Evolutionary conservation across 768 basidiomycete species (phyloP), one percentile per base, ranked within the genome.

Genomic region (Sporobolomyces pararoseus): DNA sequence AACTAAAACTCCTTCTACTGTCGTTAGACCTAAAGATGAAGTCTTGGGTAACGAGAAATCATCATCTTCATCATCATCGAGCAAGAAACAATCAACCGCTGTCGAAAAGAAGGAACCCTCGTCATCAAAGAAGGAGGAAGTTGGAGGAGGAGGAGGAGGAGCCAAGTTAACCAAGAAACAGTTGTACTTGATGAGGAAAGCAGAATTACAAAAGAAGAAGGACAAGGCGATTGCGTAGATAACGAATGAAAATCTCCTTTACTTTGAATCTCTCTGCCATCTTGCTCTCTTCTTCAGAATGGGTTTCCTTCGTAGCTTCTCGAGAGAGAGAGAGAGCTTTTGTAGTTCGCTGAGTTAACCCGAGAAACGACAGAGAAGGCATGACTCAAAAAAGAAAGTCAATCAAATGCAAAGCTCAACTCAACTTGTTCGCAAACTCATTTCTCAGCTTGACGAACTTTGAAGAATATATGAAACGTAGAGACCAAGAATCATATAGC

Each of bases 181-280:
- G 66, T 27, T 47, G 32, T 68, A 68, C 60, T 32, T 68, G 66
- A 46, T 51, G 49, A 66, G 58, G 65, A 66, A 63, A 65, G 39
- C 61, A n/a, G 63, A 71, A 53, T 37, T 61, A 27, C 64, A 65
- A 52, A 53, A 50, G 52, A 60, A 65, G 58, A 65, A 70, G 68
- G 68, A 52, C 14, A 58, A 39, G 44, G 62, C 39, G 14, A 21
- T 21, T n/a, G 47, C 27, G 59, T 3, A 19, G 58, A 29, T 19
- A 23, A 29, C 10, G 50, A 51, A 14, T 44, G 19, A 19, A 44
- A 19, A 44, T 19, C 42, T 44, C 42, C n/a, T n/a, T n/a, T n/a
- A n/a, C n/a, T n/a, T n/a, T n/a, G n/a, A n/a, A n/a, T n/a, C n/a
- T n/a, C n/a, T n/a, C n/a, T n/a, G n/a, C n/a, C n/a, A n/a, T n/a